Conservation (phyloP, 1,284 basidiomycete species). For the Cryptococcus sp. region DNA sequence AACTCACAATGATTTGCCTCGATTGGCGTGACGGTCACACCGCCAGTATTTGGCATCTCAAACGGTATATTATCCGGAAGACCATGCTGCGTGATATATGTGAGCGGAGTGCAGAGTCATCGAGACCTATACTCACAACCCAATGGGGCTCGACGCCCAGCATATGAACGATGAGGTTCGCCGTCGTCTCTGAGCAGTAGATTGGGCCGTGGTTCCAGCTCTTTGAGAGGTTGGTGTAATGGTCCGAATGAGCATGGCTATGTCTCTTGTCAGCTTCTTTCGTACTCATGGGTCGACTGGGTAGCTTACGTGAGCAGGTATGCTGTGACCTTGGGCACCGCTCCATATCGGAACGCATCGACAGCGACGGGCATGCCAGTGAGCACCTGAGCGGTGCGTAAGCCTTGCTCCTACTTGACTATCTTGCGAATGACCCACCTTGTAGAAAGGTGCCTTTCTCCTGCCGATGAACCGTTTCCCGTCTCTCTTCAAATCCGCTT, state of each 20-base stretch:
- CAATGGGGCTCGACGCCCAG: conserved; percentile 82
- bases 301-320: conserved; percentile 78
- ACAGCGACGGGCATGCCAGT: conserved; percentile 97
- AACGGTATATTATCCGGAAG: conserved; percentile 77
- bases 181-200: conserved; percentile 90
- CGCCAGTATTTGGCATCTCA: conserved; percentile 76
- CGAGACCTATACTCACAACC: conserved; percentile 62
- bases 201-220: conserved; percentile 89
- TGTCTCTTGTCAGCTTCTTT: conserved; percentile 1
- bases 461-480: conserved; percentile 57
- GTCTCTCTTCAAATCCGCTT: conserved; percentile 47
- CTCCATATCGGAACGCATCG: conserved; percentile 90
- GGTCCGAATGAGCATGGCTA: conserved; percentile 92
- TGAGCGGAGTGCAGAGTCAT: not conserved
- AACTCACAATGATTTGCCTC: conserved; percentile 89
- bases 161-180: conserved; percentile 86
- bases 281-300: not conserved
- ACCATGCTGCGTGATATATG: conserved; percentile 41
- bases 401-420: not conserved
- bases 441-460: conserved; percentile 87
- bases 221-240: conserved; percentile 85
- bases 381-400: conserved; percentile 56
- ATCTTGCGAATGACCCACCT: conserved; percentile 57
- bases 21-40: conserved; percentile 88
- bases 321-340: conserved; percentile 81